Base-by-base conservation (phyloP, 768 basidiomycete genomes). In the Lentinula edodes region DNA sequence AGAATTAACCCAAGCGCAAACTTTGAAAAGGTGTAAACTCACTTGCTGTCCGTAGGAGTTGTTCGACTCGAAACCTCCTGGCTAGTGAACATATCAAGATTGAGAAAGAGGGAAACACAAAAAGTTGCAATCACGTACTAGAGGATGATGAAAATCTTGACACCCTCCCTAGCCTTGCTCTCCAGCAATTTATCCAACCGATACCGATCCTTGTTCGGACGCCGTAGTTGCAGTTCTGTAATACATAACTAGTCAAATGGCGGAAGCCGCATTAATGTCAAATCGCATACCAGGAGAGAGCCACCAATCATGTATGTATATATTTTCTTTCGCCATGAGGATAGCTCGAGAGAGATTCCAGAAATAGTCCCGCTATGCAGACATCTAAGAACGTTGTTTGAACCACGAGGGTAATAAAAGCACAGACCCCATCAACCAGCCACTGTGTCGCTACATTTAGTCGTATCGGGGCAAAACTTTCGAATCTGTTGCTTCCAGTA, bases 241-340 rank as follows among this genome's bases (percentile, higher is more conserved):
- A 41, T 36, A 53, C 36, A 53, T 58, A 6, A 41, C 0, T 18
- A 28, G 38, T 23, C 4, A 5, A 38, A 36, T 36, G 35, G 23
- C 23, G 20, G 28, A 50, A 50, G 7, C 5, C 34, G n/a, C n/a
- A n/a, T n/a, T 32, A 9, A 2, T 16, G 20, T 2, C 18, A 9
- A 42, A 6, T 10, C 36, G 35, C 67, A 58, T 69, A 91, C 91
- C 89, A 3, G 93, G 93, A 28, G 93, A 93, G 23, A 95, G 76
- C 97, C 96, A 98, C 96, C 96, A 98, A 73, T 96, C 96, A 70
- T 98, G 97, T 41, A 98, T 97, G 70, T 94, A 95, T 60, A 97
- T 94, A 50, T 76, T 81, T 67, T 93, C 89, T 70, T 88, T 89
- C 0, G 96, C 96, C 66, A 97, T 81, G 28, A 91, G 79, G 52